Evolutionary conservation across 148 eudicot genomes (phyloP).

Genomic region (Heliamphora exappendiculata): DNA sequence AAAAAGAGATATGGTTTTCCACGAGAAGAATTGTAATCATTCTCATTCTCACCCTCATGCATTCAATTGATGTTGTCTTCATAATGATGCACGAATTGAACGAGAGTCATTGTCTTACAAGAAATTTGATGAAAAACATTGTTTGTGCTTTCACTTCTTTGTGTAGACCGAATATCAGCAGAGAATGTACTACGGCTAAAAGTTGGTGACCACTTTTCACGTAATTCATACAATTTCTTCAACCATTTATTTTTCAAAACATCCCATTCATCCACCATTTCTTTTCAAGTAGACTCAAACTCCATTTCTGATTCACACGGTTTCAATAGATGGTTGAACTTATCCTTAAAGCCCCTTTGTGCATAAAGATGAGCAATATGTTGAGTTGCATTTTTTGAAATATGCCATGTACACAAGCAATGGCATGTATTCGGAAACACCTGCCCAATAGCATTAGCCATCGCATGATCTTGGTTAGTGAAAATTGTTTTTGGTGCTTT

Average conservation of each 20-base stretch:
- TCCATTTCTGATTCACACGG: no score
- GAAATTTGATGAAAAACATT: not conserved
- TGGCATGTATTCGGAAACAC: not conserved
- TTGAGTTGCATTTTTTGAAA: not conserved
- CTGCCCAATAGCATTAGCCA: not conserved
- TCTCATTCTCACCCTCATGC: not conserved
- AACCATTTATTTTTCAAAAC: no score
- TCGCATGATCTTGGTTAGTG: not conserved
- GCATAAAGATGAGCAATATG: no score
- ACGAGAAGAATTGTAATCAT: not conserved
- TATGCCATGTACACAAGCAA: not conserved
- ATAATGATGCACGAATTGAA: not conserved
- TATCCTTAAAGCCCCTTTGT: no score
- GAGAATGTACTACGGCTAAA: no score
- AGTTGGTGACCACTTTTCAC: constrained; percentile 8
- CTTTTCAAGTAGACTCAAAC: no score
- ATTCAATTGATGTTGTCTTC: not conserved
- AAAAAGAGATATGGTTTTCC: not conserved
- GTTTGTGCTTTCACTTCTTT: constrained; percentile 13
- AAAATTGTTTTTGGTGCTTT: no score
- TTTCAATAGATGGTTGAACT: no score
- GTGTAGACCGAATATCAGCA: no score
- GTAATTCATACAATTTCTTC: not conserved
- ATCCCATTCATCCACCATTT: no score
- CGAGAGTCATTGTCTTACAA: not conserved